A percentile compares a stretch with the other conserved stretches of the same genome.
Evolutionary conservation across 257 asterid species (phyloP).

Genomic region (Penstemon barbatus): DNA sequence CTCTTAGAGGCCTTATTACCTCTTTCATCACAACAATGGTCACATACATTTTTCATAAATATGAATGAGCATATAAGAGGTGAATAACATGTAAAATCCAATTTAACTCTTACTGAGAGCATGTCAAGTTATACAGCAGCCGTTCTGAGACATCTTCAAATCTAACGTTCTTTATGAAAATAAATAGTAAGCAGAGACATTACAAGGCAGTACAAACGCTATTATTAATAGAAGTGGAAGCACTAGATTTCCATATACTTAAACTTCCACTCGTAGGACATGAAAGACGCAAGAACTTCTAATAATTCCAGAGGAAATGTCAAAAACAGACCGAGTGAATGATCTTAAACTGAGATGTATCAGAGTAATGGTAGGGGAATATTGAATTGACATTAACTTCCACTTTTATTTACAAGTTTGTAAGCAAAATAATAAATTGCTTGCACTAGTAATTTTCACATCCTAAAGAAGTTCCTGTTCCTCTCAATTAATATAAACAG

Average conservation of each 20-base stretch:
- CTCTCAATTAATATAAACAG: slow-evolving; percentile 10
- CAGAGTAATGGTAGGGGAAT: no score
- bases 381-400: not conserved
- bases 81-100: slow-evolving; percentile 13
- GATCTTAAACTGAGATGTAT: not conserved
- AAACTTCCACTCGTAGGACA: not conserved
- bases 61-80: slow-evolving; percentile 18
- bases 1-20: slow-evolving; percentile 36
- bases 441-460: slow-evolving; percentile 4
- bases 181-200: slow-evolving; percentile 12
- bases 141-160: slow-evolving; percentile 3
- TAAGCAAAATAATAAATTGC: not conserved
- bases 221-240: not conserved
- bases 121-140: slow-evolving; percentile 4
- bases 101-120: slow-evolving; percentile 12
- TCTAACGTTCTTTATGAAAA: slow-evolving; percentile 12
- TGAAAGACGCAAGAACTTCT: not conserved
- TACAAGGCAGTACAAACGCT: not conserved
- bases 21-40: slow-evolving; percentile 29
- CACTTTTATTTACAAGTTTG: not conserved
- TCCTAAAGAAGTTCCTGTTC: not conserved
- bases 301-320: not conserved
- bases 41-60: slow-evolving; percentile 15
- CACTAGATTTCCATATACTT: not conserved
- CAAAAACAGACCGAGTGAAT: not conserved